These are phyloP conservation scores for Cryptococcus floricola DNA, from an alignment of 1,284 basidiomycete species.

Conservation along the genomic window DNA sequence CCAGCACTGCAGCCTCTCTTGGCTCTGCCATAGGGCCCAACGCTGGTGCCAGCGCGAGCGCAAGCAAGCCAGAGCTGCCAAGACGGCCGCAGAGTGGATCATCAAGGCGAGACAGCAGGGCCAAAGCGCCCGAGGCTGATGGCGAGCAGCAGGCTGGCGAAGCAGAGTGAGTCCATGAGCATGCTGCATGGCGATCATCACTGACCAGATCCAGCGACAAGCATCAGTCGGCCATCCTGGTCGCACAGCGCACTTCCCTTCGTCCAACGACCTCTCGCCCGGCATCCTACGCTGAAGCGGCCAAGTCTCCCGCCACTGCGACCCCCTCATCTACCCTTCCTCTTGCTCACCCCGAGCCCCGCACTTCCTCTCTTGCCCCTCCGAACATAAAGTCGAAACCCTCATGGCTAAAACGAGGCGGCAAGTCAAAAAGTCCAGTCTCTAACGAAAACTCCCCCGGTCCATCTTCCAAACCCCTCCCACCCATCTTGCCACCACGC, in stretches of 20 bases:
- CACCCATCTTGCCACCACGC: constrained; percentile 37
- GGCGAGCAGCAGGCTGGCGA: neutral
- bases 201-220: neutral
- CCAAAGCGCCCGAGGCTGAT: neutral
- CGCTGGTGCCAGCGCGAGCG: constrained; percentile 7
- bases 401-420: constrained; percentile 39
- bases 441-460: constrained; percentile 13
- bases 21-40: neutral
- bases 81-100: constrained; percentile 9
- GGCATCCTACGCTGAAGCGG: constrained; percentile 19
- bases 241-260: constrained; percentile 27
- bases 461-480: constrained; percentile 23
- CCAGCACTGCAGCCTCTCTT: neutral
- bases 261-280: constrained; percentile 16
- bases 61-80: constrained; percentile 6
- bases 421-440: constrained; percentile 36
- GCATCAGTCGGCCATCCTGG: constrained; percentile 20
- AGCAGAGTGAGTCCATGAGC: neutral
- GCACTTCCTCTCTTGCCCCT: constrained; percentile 9
- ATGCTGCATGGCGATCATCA: constrained; percentile 1
- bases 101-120: neutral
- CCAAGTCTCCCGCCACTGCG: constrained; percentile 7
- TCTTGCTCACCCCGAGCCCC: neutral
- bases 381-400: constrained; percentile 32
- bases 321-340: constrained; percentile 9